These are phyloP conservation scores for Talaromyces sp. DNA, from an alignment of 2,329 filamentous ascomycete species.

Conservation along the genomic window DNA sequence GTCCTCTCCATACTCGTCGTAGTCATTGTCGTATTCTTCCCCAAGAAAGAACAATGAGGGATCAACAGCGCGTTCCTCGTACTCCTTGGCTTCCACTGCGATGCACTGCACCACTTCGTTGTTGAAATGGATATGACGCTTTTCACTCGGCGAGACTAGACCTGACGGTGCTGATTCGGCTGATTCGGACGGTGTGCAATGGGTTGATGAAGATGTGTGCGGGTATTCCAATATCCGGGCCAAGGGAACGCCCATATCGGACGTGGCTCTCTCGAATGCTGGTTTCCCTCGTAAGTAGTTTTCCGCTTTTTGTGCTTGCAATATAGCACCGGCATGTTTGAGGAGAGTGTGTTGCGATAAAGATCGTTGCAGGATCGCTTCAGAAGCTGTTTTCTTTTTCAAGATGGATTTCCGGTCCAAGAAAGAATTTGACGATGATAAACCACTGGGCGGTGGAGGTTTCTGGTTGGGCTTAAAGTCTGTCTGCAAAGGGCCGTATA, in stretches of 20 bases:
- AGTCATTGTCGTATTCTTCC: conserved; percentile 37
- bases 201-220: conserved; percentile 29
- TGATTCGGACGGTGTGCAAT: conserved; percentile 63
- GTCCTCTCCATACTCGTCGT: conserved; percentile 69
- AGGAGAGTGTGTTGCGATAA: conserved; percentile 83
- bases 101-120: conserved; percentile 95
- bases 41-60: conserved; percentile 28
- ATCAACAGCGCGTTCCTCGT: conserved; percentile 55
- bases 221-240: conserved; percentile 56
- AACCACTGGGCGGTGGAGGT: conserved; percentile 51
- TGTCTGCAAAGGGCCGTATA: conserved; percentile 88
- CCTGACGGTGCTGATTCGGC: conserved; percentile 70
- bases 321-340: conserved; percentile 81
- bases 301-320: conserved; percentile 73
- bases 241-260: conserved; percentile 66
- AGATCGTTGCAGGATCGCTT: conserved; percentile 87
- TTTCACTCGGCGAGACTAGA: conserved; percentile 59
- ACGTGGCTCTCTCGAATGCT: conserved; percentile 60
- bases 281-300: conserved; percentile 49
- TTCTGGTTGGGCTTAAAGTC: conserved; percentile 54
- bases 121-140: conserved; percentile 92
- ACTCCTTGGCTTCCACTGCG: conserved; percentile 80
- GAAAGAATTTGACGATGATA: conserved; percentile 65
- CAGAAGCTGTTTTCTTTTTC: conserved; percentile 95
- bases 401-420: conserved; percentile 82